Evolutionary conservation across 1,139 yeast genomes (phyloP).

Genomic region (Blastobotrys raffinosifermentans): DNA sequence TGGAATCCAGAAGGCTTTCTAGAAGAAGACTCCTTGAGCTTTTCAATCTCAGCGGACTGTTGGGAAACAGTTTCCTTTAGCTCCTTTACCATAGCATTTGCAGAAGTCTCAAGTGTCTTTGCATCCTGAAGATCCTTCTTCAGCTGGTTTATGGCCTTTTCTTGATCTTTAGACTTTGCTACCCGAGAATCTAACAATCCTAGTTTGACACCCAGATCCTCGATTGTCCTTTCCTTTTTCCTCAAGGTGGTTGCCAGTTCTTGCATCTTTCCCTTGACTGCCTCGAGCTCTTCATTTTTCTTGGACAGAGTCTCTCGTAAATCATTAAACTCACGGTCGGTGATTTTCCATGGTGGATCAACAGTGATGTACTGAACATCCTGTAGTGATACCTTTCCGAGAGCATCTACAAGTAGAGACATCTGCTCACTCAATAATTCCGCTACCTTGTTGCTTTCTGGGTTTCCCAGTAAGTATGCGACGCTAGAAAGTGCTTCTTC

Average conservation of each 20-base stretch:
- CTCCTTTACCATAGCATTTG: slow-evolving; percentile 24
- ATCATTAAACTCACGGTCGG: slow-evolving; percentile 15
- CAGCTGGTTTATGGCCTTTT: slow-evolving; percentile 30
- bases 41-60: slow-evolving; percentile 25
- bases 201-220: slow-evolving; percentile 43
- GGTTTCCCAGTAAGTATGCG: too few relatives aligned
- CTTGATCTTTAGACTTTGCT: slow-evolving; percentile 33
- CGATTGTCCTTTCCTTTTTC: slow-evolving; percentile 37
- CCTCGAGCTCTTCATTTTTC: slow-evolving; percentile 21
- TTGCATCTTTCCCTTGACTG: slow-evolving; percentile 21
- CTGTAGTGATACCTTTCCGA: too few relatives aligned
- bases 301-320: slow-evolving; percentile 16
- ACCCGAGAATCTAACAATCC: slow-evolving; percentile 41
- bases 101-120: slow-evolving; percentile 23
- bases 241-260: slow-evolving; percentile 22
- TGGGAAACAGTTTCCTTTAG: slow-evolving; percentile 28
- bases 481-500: too few relatives aligned
- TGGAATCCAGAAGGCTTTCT: too few relatives aligned
- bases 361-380: not conserved
- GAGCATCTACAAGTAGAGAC: too few relatives aligned
- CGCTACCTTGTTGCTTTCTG: too few relatives aligned
- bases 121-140: slow-evolving; percentile 10
- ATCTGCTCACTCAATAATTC: too few relatives aligned
- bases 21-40: slow-evolving; percentile 11
- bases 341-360: slow-evolving; percentile 21